These are phyloP conservation scores for Fusarium chaquense DNA, from an alignment of 2,329 filamentous ascomycete genomes.

Conservation along the genomic window DNA sequence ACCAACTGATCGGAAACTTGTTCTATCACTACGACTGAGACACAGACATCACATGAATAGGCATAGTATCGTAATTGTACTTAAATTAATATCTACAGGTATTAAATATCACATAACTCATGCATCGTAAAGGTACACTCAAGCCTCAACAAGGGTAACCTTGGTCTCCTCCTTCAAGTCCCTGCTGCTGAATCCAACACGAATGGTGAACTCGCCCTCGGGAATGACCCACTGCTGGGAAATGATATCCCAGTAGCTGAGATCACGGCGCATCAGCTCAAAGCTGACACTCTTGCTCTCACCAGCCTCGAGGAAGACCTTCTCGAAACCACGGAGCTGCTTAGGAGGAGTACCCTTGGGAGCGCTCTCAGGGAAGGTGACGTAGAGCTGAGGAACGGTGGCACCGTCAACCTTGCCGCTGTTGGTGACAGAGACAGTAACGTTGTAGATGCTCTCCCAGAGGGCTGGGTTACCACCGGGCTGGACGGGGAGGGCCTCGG, in stretches of 20 bases:
- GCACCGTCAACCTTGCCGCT: constrained; percentile 62
- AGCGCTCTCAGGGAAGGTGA: constrained; percentile 57
- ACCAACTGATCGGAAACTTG: not conserved
- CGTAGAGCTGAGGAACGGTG: constrained; percentile 67
- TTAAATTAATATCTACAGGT: constrained; percentile 10
- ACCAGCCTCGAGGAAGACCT: constrained; percentile 58
- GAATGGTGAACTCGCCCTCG: constrained; percentile 44
- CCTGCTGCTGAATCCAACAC: constrained; percentile 48
- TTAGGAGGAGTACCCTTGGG: constrained; percentile 59
- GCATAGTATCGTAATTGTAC: constrained; percentile 3
- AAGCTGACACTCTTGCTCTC: constrained; percentile 58
- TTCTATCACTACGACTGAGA: too few relatives aligned
- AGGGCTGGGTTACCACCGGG: constrained; percentile 69
- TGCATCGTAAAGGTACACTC: constrained; percentile 34
- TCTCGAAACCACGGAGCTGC: constrained; percentile 65
- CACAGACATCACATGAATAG: not conserved
- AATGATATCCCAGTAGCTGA: constrained; percentile 63
- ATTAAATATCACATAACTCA: constrained; percentile 28
- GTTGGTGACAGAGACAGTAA: constrained; percentile 63
- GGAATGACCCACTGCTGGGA: constrained; percentile 56
- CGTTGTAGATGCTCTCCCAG: constrained; percentile 63
- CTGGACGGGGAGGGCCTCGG: constrained; percentile 47
- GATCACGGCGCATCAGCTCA: constrained; percentile 59
- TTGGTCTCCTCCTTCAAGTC: constrained; percentile 43
- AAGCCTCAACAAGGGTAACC: constrained; percentile 40